Evolutionary conservation across 345 rosid genomes (phyloP), one percentile per base, ranked within the genome.

Genomic region (Ceriops decandra): DNA sequence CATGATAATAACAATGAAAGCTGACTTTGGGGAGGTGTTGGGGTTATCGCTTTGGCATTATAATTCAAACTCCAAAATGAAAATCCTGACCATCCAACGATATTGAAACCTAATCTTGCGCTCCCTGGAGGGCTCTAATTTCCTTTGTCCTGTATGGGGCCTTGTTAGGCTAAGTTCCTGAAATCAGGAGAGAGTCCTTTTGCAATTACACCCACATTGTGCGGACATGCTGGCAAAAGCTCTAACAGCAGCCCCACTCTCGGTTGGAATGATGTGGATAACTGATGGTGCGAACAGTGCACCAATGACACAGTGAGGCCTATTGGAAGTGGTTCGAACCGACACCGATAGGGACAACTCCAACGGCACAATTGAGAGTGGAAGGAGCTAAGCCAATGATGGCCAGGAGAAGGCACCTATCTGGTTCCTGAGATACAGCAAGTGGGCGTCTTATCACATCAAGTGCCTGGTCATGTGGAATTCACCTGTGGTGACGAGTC

Each of bases 191-290:
- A 77, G 6, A 79, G 85, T 79, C 77, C 67, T 74, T 42, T 70
- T 35, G 66, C 72, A 65, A 52, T 24, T 76, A 76, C 84, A 79
- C 15, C 84, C 78, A 79, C 83, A 70, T 52, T 76, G 74, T 62
- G 74, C 31, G 62, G 33, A 61, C 64, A 71, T 72, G 75, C 74
- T 72, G 72, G 82, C 77, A 72, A 75, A 57, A 68, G 79, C 68
- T 60, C 9, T 0, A 77, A 59, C 76, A 80, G 75, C 74, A 68
- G 57, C 77, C 82, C 84, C 80, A 80, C 79, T 33, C 61, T 32
- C 32, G 76, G 85, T 74, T 83, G 83, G 83, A 78, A 69, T 69
- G 82, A 83, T 76, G 79, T 71, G 79, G 83, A 72, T 73, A 76
- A 32, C 7, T 68, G 53, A 72, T 70, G 57, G 56, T 65, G 67